phyloP scores from a whole-genome alignment of 768 basidiomycete genomes.

The Pisolithus orientalis region DNA sequence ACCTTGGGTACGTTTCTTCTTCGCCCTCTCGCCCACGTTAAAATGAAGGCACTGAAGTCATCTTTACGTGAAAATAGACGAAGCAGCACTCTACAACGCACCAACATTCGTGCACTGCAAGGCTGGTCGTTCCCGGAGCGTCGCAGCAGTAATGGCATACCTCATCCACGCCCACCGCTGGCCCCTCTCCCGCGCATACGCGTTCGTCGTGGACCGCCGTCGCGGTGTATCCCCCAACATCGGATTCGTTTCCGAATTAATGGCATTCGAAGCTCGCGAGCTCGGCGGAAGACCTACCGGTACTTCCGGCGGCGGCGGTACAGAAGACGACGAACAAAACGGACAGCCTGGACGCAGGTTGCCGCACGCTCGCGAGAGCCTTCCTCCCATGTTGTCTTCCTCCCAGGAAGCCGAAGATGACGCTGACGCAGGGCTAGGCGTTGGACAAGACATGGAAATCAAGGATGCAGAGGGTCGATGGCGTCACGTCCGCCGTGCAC shows the following conservation, averaged over 20 bases:
- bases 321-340: constrained; percentile 33
- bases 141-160: constrained; percentile 95
- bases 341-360: constrained; percentile 43
- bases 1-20: constrained; percentile 63
- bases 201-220: constrained; percentile 86
- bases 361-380: constrained; percentile 67
- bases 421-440: constrained; percentile 19
- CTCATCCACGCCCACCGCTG: constrained; percentile 97
- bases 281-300: constrained; percentile 49
- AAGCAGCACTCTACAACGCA: constrained; percentile 82
- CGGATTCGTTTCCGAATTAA: constrained; percentile 94
- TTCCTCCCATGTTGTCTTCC: constrained; percentile 31
- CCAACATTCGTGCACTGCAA: constrained; percentile 96
- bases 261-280: constrained; percentile 93
- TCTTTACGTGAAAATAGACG: constrained; percentile 47
- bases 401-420: constrained; percentile 22
- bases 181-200: constrained; percentile 87
- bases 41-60: not conserved
- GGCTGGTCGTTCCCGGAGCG: constrained; percentile 92
- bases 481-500: constrained; percentile 79
- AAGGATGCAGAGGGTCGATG: constrained; percentile 82
- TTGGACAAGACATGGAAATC: constrained; percentile 85
- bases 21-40: not conserved
- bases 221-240: constrained; percentile 97
- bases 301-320: constrained; percentile 10